Base-by-base conservation (phyloP, 805 yeast genomes). In the Saturnispora besseyi region DNA sequence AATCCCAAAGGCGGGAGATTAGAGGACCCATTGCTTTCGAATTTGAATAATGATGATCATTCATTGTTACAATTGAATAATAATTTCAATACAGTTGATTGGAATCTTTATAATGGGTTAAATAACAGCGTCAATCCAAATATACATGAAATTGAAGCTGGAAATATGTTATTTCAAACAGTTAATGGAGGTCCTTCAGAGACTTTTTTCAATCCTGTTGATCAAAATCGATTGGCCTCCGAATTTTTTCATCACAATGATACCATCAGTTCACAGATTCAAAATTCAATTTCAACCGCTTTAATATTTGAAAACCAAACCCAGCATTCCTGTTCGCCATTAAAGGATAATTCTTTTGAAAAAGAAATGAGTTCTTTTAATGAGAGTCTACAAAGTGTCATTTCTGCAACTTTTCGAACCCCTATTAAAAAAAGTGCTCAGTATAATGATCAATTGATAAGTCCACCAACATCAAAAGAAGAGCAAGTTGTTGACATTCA, bases 261-360 rank as follows among this genome's bases (percentile, higher is more conserved):
- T 21, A 13, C n/a, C 22, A 38, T 36, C 22, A 18, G 40, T 18
- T 18, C 40, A 9, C 40, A 36, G 5, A 22, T 36, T 18, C 24
- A 21, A 9, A 36, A 36, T 18, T 43, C 45, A 18, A 43, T 43
- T 12, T 31, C 45, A 13, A 31, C 45, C 3, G 34, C 29, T 13
- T 43, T 43, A 31, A 32, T 43, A 15, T 43, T 43, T 43, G 45
- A 28, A 30, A 24, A 43, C 18, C 45, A 43, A 24, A n/a, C 21
- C 13, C n/a, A 38, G 9, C 29, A 22, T 6, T 18, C 18, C 18
- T 18, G 18, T 18, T 18, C 18, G 18, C 18, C 18, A 18, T 18
- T 18, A 1, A 26, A 26, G 29, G 40, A 36, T 4, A 36, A 11
- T 9, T 36, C 24, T 18, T 18, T 36, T 18, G 40, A 36, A 18